phyloP scores from a whole-genome alignment of 139 green algal genomes.

The Tetradesmus lagerheimii region DNA sequence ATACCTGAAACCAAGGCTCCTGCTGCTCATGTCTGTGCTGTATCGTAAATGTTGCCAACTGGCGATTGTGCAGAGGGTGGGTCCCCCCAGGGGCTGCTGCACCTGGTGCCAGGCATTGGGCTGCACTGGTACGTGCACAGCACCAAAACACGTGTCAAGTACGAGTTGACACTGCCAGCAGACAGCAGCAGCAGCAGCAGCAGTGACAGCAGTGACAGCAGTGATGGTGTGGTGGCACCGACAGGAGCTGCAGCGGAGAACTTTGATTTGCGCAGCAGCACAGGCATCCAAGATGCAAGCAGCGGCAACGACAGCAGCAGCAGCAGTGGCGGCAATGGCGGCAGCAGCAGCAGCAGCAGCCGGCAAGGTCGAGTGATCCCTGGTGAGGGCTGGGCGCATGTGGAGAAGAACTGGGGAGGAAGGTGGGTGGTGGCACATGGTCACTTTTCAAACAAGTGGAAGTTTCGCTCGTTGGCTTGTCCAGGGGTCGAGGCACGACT shows the following conservation, averaged over 20 bases:
- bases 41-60: too few species aligned
- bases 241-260: not conserved
- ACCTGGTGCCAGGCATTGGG: conserved; percentile 14
- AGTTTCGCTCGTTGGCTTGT: too few species aligned
- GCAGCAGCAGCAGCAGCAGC: conserved; percentile 1
- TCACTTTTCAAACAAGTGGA: not conserved
- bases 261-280: not conserved
- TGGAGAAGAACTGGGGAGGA: conserved; percentile 37
- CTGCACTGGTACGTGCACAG: conserved; percentile 42
- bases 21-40: not conserved
- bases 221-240: not conserved
- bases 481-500: too few species aligned
- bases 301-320: not conserved
- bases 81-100: conserved; percentile 25
- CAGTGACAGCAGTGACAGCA: not conserved
- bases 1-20: too few species aligned
- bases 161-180: not conserved
- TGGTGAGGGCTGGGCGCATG: conserved; percentile 13
- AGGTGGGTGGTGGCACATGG: not conserved
- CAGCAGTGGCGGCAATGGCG: not conserved
- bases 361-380: not conserved
- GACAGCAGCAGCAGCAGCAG: conserved; percentile 13
- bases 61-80: conserved; percentile 8
- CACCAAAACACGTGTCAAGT: not conserved
- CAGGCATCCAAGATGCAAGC: not conserved